Base-by-base conservation (phyloP, 208 protist genomes). In the Giardia duodenalis region DNA sequence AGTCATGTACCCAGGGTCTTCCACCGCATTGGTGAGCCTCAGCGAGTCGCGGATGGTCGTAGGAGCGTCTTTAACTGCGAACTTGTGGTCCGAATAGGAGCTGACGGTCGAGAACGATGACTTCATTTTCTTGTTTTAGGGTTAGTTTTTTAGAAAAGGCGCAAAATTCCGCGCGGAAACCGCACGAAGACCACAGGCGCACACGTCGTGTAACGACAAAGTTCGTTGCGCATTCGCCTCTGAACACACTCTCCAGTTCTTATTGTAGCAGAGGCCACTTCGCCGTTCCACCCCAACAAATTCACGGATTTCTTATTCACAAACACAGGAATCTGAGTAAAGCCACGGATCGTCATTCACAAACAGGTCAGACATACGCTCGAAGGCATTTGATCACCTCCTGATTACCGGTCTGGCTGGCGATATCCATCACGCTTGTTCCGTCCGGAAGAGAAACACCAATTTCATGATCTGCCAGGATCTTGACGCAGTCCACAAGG, bases 11-110 rank as follows among this genome's bases (percentile, higher is more conserved):
- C 57, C 57, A 30, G 57, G 57, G 57, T 76, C 57, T 30, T 76
- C 57, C 19, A 76, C 57, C 57, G 57, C 57, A 30, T 76, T 76
- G 19, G 57, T 76, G 57, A 76, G 57, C 19, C 57, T 10, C 10
- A 76, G 57, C 19, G 57, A 76, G 57, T 76, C 57, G 57, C 57
- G 57, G 57, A 76, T 76, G 57, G 57, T 76, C 57, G 57, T 76
- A 30, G 57, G 57, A 10, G 57, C 57, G 19, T 76, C 57, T 30
- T 76, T 76, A 76, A 76, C 57, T 30, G 57, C 30, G 57, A 76
- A 76, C 57, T 76, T 76, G 57, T 76, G 57, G 30, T 76, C 57
- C 57, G 57, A 76, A 30, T 76, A 76, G 57, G 57, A 76, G 57
- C 57, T 76, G 57, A 76, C 57, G 10, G 57, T 76, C 57, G 57